Evolutionary conservation across 78 protist genomes (phyloP), one percentile per base, ranked within the genome.

Genomic region (Dictyostelium brefeldianum): DNA sequence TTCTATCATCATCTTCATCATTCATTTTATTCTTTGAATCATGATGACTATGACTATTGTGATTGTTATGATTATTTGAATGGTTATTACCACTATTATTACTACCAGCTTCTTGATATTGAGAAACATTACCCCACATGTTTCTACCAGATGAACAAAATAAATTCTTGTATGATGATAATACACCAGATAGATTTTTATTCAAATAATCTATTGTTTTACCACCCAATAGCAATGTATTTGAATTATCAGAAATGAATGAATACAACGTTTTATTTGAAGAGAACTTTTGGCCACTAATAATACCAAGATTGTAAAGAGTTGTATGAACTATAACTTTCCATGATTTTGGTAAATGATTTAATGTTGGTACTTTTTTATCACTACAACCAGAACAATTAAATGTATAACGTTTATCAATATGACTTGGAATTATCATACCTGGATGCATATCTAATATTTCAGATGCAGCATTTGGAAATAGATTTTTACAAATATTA

Each of bases 51-150:
- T 36, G 43, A 2, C 2, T 36, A 36, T 36, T 36, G 2, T 36
- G 1, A 36, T 36, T 36, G 2, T 36, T 36, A 36, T 36, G 1
- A 36, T 36, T 36, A 36, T 36, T 36, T 36, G 43, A 36, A 36
- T 36, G 43, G 5, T 11, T n/a, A 17, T 69, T 17, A 31, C 47
- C 8, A 54, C 3, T 54, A 69, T 36, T 43, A 64, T 1, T 3
- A 6, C 46, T 25, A 18, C 46, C n/a, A 59, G 10, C 29, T 46
- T 73, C 79, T 73, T 73, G 79, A 47, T 78, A 78, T 51, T 87
- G 93, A 2, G 80, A 59, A 29, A 87, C 93, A 65, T 87, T 87
- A 29, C 93, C 93, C 93, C 93, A 87, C 93, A 87, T 87, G 29
- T 87, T 87, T 51, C 93, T 75, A 47, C 93, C 93, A 22, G 84